Base-by-base conservation (phyloP, 2,329 filamentous ascomycete genomes). In the Diaporthe sp. region DNA sequence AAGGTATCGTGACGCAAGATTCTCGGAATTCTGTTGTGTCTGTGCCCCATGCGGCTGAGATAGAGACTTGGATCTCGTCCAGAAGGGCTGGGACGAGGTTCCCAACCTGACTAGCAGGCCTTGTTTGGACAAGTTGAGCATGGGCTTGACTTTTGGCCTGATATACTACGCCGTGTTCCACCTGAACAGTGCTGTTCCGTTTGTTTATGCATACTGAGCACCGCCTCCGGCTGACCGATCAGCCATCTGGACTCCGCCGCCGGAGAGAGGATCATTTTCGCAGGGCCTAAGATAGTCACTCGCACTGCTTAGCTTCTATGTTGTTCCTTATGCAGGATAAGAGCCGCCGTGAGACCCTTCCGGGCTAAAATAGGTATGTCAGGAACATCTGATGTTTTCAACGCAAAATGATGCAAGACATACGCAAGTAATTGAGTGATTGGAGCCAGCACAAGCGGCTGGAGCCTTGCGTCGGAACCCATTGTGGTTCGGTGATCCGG, bases 171-270 rank as follows among this genome's bases (percentile, higher is more conserved):
- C 80, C 81, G 69, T 82, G 79, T 34, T 83, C 79, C 25, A 80
- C 77, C 78, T 82, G 77, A 13, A 84, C 83, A 78, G 74, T 83
- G 83, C 67, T 81, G 80, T 4, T 81, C 78, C 69, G 82, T 83
- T 44, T 81, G 80, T 28, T 78, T 78, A 70, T 79, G 79, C 76
- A 83, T 81, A 74, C 79, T 82, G n/a, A 83, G 62, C 6, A 79
- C 77, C 2, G 76, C 59, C 65, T 82, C 81, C 39, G 82, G 82
- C 76, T 82, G 81, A 57, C 82, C 80, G 3, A 44, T 46, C 9
- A 72, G 34, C 77, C 80, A 84, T 74, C 81, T 79, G 19, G 77
- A 76, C 58, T 83, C 79, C n/a, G 75, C 71, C 2, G 77, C 65
- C 5, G 82, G 81, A n/a, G 83, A 77, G 19, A 82, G 19, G 0